Base-by-base conservation (phyloP, 345 rosid species). In the Turritis glabra region DNA sequence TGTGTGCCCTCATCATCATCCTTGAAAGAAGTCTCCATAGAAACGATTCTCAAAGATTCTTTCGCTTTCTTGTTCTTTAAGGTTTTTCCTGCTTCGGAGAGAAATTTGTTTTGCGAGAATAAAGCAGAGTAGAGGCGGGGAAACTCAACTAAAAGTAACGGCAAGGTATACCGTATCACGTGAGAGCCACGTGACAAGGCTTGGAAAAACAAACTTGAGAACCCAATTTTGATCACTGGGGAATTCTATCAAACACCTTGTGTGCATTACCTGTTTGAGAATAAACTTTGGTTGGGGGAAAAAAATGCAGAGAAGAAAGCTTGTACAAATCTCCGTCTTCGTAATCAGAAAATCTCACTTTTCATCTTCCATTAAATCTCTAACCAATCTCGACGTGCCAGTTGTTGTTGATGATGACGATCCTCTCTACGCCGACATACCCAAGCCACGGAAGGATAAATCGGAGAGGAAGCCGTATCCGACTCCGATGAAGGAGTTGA, bases 381-480 rank as follows among this genome's bases (percentile, higher is more conserved):
- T 58, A 43, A 5, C 22, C 8, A 51, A 50, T 30, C 38, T 56
- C 59, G 44, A 40, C 11, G 25, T 48, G 12, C 32, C 8, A 21
- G 23, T 7, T 27, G 25, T 10, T 15, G 25, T 12, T 23, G 19
- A 35, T 2, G 80, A 44, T 2, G 82, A 79, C 3, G 86, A 88
- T 78, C 81, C 85, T 79, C 68, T 67, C 26, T 91, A 84, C 69
- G 48, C 77, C 14, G 97, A 93, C 58, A 63, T 89, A 51, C 97
- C 97, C 15, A 87, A 87, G 77, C 92, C 88, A 10, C 85, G 80
- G 19, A 66, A 79, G 77, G 87, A 87, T 67, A 91, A 88, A 79
- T 86, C 97, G 12, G 80, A 87, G 85, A 88, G 98, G 77, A 93
- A 91, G 75, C 97, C 95, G 4, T 89, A 85, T 38, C 85, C 79